A percentile compares a stretch with the other conserved stretches of the same genome.
phyloP scores from a whole-genome alignment of 164 flowering plant species.

The Annona squamosa region DNA sequence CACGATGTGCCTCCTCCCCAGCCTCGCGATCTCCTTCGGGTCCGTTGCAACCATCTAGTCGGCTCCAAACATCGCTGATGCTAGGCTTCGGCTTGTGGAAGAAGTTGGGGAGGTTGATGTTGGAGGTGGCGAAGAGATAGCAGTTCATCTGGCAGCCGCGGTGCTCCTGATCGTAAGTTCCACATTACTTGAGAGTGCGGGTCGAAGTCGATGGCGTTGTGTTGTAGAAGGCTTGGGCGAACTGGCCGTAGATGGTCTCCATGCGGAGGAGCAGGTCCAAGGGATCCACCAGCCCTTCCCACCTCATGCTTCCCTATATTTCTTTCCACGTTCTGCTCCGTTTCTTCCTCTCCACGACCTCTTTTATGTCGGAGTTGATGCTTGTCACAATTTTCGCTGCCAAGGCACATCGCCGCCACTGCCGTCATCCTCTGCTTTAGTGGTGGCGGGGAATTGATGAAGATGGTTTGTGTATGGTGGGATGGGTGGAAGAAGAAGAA shows the following conservation, averaged over 20 bases:
- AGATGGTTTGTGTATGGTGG: too few species aligned
- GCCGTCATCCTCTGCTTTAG: too few species aligned
- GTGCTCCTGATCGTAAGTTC: constrained; percentile 51
- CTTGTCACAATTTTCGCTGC: not conserved
- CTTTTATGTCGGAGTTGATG: not conserved
- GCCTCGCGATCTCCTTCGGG: constrained; percentile 58
- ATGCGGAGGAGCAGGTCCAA: constrained; percentile 45
- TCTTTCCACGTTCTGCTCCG: constrained; percentile 42
- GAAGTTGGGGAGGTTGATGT: constrained; percentile 72
- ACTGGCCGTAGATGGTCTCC: constrained; percentile 69
- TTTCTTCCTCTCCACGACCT: not conserved
- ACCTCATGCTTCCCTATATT: constrained; percentile 50
- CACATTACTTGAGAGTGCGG: constrained; percentile 66
- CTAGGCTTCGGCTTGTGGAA: constrained; percentile 41
- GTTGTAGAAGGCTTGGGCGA: constrained; percentile 71
- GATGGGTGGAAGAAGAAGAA: too few species aligned
- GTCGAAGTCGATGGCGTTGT: constrained; percentile 57
- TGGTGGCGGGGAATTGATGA: too few species aligned
- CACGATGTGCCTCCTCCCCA: constrained; percentile 34
- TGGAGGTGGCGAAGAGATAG: constrained; percentile 65
- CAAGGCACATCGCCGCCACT: not conserved
- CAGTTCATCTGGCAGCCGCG: constrained; percentile 42
- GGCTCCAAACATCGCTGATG: constrained; percentile 51
- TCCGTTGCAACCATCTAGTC: constrained; percentile 80
- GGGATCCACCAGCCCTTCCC: constrained; percentile 65